Base-by-base conservation (phyloP, 305 asterid species). In the Fraxinus floribunda region DNA sequence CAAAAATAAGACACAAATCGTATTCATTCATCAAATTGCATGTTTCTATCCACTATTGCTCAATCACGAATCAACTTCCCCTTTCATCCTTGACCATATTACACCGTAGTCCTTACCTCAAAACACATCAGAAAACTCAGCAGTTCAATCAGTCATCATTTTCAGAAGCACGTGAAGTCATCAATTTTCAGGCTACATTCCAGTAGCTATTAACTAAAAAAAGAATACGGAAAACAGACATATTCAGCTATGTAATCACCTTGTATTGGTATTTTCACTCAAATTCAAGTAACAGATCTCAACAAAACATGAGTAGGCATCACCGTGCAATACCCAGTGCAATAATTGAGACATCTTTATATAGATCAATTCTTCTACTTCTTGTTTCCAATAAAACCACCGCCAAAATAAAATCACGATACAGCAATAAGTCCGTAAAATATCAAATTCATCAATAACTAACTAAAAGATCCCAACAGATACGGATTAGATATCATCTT, bases 371-470 rank as follows among this genome's bases (percentile, higher is more conserved):
- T 22, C 74, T 32, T 55, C 16, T 39, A 39, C 46, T 16, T 26
- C 34, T 30, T 30, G 32, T 9, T 66, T 66, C 34, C 73, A 8
- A 22, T 71, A 2, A n/a, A 79, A 79, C 76, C 44, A 32, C 68
- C 78, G 77, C 85, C 81, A 79, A 76, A 81, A 41, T 18, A 83
- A 79, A 77, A 68, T 68, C 80, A 77, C 10, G 38, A 62, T 49
- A 34, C 57, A 64, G 70, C 76, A 71, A 79, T 77, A 78, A 81
- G 77, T 38, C 82, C 80, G 75, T 73, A 32, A 77, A 75, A 44
- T 22, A 79, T 77, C 81, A 64, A 70, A 83, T 75, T n/a, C 35
- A 79, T 13, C 75, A 49, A 49, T 71, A 79, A 80, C 62, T 52
- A 52, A 52, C 74, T 66, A 80, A 30, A 26, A 60, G 74, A 81